Evolutionary conservation across 331 rosid species (phyloP).

Genomic region (Rhamnella rubrinervis): DNA sequence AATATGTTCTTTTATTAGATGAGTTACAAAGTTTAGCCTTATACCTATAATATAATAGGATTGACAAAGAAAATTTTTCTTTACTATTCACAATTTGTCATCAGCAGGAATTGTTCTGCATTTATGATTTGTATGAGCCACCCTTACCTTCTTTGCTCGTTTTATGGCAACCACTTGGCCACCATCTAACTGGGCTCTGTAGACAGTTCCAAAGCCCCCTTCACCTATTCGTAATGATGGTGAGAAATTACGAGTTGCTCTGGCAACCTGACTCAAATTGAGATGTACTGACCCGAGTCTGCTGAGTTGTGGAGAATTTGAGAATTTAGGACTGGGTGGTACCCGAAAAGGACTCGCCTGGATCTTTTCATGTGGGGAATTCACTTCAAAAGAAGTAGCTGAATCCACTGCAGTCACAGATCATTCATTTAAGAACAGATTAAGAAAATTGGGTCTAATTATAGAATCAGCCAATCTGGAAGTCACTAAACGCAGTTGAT

Average conservation of each 20-base stretch:
- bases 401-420: conserved; percentile 57
- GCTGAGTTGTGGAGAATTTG: conserved; percentile 66
- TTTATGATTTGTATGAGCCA: conserved; percentile 4
- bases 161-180: conserved; percentile 78
- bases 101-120: neutral
- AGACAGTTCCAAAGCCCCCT: conserved; percentile 97
- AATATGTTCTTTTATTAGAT: too few relatives aligned
- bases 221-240: conserved; percentile 69
- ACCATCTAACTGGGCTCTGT: conserved; percentile 75
- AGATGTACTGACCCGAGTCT: conserved; percentile 78
- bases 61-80: neutral
- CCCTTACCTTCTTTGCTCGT: conserved; percentile 79
- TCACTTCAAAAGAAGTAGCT: conserved; percentile 49
- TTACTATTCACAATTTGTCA: neutral
- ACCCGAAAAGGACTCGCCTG: conserved; percentile 74
- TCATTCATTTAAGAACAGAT: conserved; percentile 12
- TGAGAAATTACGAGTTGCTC: conserved; percentile 85
- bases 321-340: conserved; percentile 85
- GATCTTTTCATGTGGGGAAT: conserved; percentile 52
- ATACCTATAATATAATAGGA: too few relatives aligned
- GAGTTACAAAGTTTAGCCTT: too few relatives aligned
- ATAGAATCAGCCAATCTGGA: conserved; percentile 1
- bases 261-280: conserved; percentile 61
- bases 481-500: neutral
- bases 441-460: neutral